Base-by-base conservation (phyloP, 345 rosid genomes). In the Eucalyptus tenuipes region DNA sequence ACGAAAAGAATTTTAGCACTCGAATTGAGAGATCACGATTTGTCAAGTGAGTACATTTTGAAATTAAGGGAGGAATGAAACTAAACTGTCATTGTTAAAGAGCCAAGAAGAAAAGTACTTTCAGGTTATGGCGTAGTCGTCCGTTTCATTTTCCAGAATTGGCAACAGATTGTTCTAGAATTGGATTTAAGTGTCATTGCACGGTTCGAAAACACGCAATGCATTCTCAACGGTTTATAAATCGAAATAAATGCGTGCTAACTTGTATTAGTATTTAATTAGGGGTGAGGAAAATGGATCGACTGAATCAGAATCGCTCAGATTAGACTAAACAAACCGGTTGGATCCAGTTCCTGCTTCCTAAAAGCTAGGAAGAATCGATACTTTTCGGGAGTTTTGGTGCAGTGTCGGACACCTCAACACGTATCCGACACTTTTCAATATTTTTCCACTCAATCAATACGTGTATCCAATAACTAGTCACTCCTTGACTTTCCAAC, bases 401-500 rank as follows among this genome's bases (percentile, higher is more conserved):
- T 52, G 57, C 4, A 0, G 0, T 52, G 10, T 52, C 22, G 4
- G 5, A 52, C 24, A 52, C 2, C 10, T 0, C 1, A 4, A 2
- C 57, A 52, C 1, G 5, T 7, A 52, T 18, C 2, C 1, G 10
- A 18, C 10, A 52, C 0, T 52, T 2, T 52, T 52, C 5, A 1
- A 52, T 1, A 7, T 52, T 52, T 52, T 52, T 52, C 10, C 2
- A 1, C 57, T 52, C 2, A 4, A 0, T 18, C 10, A 52, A 18
- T 52, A 52, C 0, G 4, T 52, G 10, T 52, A 0, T 17, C 0
- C 1, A 2, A 50, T 50, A 52, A 10, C 0, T 18, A 2, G 57
- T 52, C 2, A 52, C 10, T 52, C 1, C 7, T 20, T 18, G 9
- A 52, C 2, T 52, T 0, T 52, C 10, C 5, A 52, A 52, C 25